Evolutionary conservation across 371 early-diverging fungal species (phyloP).

Genomic region (Apophysomyces trapeziformis): DNA sequence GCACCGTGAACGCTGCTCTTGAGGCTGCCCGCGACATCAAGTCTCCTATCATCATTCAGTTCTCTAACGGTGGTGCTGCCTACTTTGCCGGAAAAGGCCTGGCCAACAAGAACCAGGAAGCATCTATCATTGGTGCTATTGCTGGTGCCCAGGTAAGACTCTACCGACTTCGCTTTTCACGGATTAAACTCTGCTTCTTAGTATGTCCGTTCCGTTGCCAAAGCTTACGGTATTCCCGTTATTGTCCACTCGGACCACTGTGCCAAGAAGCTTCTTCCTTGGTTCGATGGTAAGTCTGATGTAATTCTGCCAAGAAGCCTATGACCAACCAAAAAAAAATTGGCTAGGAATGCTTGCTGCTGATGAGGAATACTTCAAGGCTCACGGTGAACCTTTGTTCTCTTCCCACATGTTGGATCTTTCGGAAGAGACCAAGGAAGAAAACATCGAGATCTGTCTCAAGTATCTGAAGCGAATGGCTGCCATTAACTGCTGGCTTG

Average conservation of each 20-base stretch:
- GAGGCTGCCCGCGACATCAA: constrained; percentile 92
- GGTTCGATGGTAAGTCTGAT: constrained; percentile 82
- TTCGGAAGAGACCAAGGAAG: constrained; percentile 88
- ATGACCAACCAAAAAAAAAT: neutral
- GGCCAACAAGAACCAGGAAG: constrained; percentile 85
- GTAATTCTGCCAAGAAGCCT: constrained; percentile 19
- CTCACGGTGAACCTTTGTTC: constrained; percentile 90
- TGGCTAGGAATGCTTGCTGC: constrained; percentile 76
- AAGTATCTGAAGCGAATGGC: constrained; percentile 91
- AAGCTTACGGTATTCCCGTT: constrained; percentile 90
- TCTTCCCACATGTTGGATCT: constrained; percentile 97
- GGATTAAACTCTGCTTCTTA: neutral
- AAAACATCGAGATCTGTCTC: constrained; percentile 87
- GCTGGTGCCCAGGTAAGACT: constrained; percentile 78
- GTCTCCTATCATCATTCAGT: constrained; percentile 91
- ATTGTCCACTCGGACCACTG: constrained; percentile 93
- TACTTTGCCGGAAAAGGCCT: constrained; percentile 93
- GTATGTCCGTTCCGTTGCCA: constrained; percentile 85
- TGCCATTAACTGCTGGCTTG: constrained; percentile 80
- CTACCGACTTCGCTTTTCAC: neutral
- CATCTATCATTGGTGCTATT: constrained; percentile 87
- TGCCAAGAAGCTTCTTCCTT: constrained; percentile 92
- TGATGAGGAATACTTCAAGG: constrained; percentile 90
- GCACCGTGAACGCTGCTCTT: constrained; percentile 88
- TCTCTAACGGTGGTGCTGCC: constrained; percentile 91